Conservation (phyloP, 2,329 filamentous ascomycete genomes). For the Exophiala bonariae region DNA sequence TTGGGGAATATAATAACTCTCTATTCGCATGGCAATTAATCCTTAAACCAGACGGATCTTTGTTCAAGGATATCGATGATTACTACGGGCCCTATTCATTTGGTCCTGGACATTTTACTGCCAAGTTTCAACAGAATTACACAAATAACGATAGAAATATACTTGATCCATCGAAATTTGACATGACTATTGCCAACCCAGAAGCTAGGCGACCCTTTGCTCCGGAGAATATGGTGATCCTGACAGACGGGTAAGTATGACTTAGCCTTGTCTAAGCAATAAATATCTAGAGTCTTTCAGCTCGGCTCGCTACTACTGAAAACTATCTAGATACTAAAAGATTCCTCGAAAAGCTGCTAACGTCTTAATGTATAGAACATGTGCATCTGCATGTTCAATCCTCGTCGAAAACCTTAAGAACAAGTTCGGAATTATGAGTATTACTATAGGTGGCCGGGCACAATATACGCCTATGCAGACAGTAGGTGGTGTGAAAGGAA, state of each 20-base stretch:
- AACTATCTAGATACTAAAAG: too few relatives aligned
- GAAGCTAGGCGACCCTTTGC: slow-evolving; percentile 33
- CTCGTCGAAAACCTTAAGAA: slow-evolving; percentile 30
- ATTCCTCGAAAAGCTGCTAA: too few relatives aligned
- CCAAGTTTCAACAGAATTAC: slow-evolving; percentile 31
- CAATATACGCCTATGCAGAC: slow-evolving; percentile 55
- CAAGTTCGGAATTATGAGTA: slow-evolving; percentile 43
- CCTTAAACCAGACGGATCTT: too few relatives aligned
- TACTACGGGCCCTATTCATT: slow-evolving; percentile 31
- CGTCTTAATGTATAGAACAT: too few relatives aligned
- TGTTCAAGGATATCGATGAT: too few relatives aligned
- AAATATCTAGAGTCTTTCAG: too few relatives aligned
- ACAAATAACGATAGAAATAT: slow-evolving; percentile 33
- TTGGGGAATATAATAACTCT: too few relatives aligned
- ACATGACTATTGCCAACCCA: slow-evolving; percentile 11
- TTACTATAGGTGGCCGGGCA: slow-evolving; percentile 61
- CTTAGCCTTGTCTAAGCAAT: too few relatives aligned
- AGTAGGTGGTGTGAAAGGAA: slow-evolving; percentile 62
- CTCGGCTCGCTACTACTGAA: too few relatives aligned
- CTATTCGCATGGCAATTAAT: too few relatives aligned
- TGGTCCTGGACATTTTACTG: slow-evolving; percentile 28
- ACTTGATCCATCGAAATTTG: not conserved
- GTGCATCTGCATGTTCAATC: too few relatives aligned
- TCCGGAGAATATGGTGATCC: slow-evolving; percentile 38
- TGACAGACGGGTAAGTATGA: slow-evolving; percentile 53